Conservation (phyloP, 148 eudicot species). For the Nepenthes gracilis region DNA sequence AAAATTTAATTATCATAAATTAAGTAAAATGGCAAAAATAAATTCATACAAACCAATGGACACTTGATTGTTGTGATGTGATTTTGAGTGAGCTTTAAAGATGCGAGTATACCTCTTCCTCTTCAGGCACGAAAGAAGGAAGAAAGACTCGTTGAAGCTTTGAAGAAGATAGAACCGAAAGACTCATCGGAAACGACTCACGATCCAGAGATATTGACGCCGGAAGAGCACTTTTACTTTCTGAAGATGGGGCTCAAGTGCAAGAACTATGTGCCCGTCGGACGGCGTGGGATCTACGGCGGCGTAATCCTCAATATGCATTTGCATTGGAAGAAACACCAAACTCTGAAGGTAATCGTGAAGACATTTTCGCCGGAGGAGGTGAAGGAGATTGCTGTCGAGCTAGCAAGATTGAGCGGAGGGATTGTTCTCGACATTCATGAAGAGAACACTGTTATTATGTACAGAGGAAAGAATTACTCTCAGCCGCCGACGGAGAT, state of each 20-base stretch:
- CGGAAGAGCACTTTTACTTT: slow-evolving; percentile 96
- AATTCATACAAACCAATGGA: no score
- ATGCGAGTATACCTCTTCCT: background rate
- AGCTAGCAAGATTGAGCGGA: slow-evolving; percentile 81
- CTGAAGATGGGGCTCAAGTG: slow-evolving; percentile 82
- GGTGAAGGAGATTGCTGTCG: slow-evolving; percentile 82
- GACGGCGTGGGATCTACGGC: slow-evolving; percentile 85
- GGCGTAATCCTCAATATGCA: slow-evolving; percentile 97
- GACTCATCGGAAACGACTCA: slow-evolving; percentile 75
- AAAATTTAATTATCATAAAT: no score
- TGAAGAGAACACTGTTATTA: slow-evolving; percentile 71
- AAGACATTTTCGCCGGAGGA: slow-evolving; percentile 82
- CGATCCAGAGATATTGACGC: slow-evolving; percentile 93
- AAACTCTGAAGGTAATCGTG: slow-evolving; percentile 75
- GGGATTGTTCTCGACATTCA: slow-evolving; percentile 93
- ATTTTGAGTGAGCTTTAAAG: no score
- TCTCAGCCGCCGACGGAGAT: slow-evolving; percentile 96
- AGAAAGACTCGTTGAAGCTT: slow-evolving; percentile 55
- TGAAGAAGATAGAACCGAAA: slow-evolving; percentile 78
- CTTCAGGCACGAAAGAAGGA: slow-evolving; percentile 81
- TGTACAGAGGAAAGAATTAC: slow-evolving; percentile 96
- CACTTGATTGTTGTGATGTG: no score
- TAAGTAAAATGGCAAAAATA: no score
- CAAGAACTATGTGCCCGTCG: slow-evolving; percentile 90
- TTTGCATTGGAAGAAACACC: slow-evolving; percentile 98